phyloP scores from a whole-genome alignment of 441 rosid genomes.

The Corymbia calophylla region DNA sequence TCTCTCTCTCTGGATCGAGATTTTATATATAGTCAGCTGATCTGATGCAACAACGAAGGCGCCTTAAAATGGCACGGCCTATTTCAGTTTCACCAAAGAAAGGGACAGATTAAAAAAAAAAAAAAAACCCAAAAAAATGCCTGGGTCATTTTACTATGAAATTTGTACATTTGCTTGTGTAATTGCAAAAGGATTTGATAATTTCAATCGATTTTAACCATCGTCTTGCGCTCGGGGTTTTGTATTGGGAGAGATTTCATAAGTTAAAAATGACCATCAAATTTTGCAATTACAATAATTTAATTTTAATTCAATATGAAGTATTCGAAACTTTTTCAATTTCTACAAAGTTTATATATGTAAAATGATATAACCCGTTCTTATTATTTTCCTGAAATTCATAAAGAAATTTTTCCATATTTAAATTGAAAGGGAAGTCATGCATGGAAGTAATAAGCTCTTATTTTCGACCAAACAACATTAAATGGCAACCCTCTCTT shows the following conservation, averaged over 20 bases:
- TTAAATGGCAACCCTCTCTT: background rate
- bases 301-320: background rate
- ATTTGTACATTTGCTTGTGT: background rate
- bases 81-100: background rate
- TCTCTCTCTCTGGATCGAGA: background rate
- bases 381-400: fast-evolving
- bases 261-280: fast-evolving
- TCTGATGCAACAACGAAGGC: background rate
- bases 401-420: background rate
- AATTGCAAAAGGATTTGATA: background rate
- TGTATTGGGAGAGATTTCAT: fast-evolving
- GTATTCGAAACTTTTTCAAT: background rate
- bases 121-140: background rate
- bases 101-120: background rate
- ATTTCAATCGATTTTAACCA: background rate
- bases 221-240: background rate
- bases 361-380: background rate
- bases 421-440: background rate
- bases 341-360: too few species aligned
- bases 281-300: background rate
- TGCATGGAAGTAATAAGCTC: background rate
- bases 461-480: background rate
- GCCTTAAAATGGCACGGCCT: background rate
- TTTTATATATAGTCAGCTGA: background rate
- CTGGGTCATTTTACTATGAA: background rate